Evolutionary conservation across 78 protist genomes (phyloP).

Genomic region (Chrysochromulina tobinii): DNA sequence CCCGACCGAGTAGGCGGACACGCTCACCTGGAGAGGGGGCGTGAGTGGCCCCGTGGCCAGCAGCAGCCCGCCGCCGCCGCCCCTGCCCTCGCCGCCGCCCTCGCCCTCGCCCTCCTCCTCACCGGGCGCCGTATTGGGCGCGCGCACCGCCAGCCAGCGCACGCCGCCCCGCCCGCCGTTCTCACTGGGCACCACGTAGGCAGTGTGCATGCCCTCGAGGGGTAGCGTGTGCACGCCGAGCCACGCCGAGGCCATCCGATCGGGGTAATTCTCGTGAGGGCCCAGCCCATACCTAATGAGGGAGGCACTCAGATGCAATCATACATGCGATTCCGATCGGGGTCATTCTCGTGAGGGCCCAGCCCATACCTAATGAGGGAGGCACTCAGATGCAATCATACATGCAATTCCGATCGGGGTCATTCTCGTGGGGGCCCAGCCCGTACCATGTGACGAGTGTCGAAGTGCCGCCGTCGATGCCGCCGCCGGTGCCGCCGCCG

Average conservation of each 20-base stretch:
- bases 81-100: background rate
- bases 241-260: background rate
- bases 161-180: constrained; percentile 7
- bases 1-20: background rate
- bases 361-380: background rate
- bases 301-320: too few species aligned
- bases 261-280: constrained; percentile 26
- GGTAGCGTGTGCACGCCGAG: background rate
- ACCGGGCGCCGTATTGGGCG: too few species aligned
- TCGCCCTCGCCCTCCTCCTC: background rate
- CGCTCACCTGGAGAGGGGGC: background rate
- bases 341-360: constrained; percentile 29
- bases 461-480: too few species aligned
- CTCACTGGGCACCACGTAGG: constrained; percentile 15
- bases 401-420: background rate
- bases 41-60: too few species aligned
- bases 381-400: too few species aligned
- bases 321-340: background rate
- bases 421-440: constrained; percentile 17
- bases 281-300: background rate
- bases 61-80: background rate
- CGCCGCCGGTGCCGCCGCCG: too few species aligned
- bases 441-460: background rate
- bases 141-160: constrained; percentile 2
- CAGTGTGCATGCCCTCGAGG: background rate